These are phyloP conservation scores for Fraxinus angustifolia DNA, from an alignment of 305 asterid species.

Conservation along the genomic window DNA sequence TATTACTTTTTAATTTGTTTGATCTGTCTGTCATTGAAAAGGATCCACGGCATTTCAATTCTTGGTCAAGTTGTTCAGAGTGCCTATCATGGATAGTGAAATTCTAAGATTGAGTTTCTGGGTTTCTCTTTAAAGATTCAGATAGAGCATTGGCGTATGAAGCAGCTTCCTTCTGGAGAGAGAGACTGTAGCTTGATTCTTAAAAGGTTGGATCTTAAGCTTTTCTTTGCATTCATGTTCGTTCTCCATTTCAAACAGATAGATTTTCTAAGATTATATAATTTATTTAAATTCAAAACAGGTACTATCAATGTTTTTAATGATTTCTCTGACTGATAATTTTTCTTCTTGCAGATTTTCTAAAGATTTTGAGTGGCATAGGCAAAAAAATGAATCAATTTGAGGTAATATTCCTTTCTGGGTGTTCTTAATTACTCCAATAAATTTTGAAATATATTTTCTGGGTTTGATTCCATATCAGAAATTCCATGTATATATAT, in stretches of 20 bases:
- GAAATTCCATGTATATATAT: slow-evolving; percentile 6
- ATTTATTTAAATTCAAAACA: background rate
- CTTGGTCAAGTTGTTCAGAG: background rate
- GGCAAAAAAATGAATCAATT: slow-evolving; percentile 50
- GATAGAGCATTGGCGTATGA: slow-evolving; percentile 13
- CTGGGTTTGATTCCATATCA: background rate
- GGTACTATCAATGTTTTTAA: slow-evolving; percentile 25
- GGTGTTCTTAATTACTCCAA: background rate
- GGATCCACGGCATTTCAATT: background rate
- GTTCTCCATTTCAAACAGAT: background rate
- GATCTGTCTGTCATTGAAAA: background rate
- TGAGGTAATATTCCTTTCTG: slow-evolving; percentile 34
- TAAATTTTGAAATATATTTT: background rate
- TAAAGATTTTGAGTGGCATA: slow-evolving; percentile 44
- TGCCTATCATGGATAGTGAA: background rate
- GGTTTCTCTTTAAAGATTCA: slow-evolving; percentile 7
- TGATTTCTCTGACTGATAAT: slow-evolving; percentile 33
- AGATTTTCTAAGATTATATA: background rate
- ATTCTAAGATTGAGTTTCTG: background rate
- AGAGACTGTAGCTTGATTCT: slow-evolving; percentile 27
- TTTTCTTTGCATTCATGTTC: slow-evolving; percentile 18
- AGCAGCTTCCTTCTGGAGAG: slow-evolving; percentile 31
- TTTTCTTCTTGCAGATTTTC: slow-evolving; percentile 42
- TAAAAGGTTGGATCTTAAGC: slow-evolving; percentile 39
- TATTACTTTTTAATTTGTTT: background rate